These are phyloP conservation scores for Fraxinus cuspidata DNA, from an alignment of 257 asterid species.

Conservation along the genomic window DNA sequence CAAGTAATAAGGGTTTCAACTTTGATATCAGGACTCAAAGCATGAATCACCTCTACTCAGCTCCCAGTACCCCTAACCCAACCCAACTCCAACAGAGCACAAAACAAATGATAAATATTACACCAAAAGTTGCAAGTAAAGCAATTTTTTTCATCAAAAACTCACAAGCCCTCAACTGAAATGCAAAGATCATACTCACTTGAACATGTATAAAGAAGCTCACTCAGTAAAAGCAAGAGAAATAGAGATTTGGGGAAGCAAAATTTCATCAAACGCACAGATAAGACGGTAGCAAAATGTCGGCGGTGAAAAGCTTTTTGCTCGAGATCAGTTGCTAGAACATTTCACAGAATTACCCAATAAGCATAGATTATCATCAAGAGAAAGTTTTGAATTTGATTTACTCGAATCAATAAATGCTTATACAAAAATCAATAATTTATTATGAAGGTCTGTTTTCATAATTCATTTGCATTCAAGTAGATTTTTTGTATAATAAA, in stretches of 20 bases:
- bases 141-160: conserved; percentile 18
- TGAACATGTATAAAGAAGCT: conserved; percentile 21
- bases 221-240: conserved; percentile 23
- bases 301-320: conserved; percentile 6
- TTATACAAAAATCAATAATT: too few species aligned
- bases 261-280: neutral
- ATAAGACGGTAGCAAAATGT: conserved; percentile 18
- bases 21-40: neutral
- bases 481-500: too few species aligned
- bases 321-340: neutral
- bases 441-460: too few species aligned
- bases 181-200: neutral
- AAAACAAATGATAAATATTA: conserved; percentile 1
- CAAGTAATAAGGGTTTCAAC: neutral
- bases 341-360: neutral
- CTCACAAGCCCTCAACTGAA: neutral
- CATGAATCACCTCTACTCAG: conserved; percentile 1
- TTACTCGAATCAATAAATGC: too few species aligned
- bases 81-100: neutral
- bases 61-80: neutral
- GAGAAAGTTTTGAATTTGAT: too few species aligned
- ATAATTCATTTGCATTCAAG: too few species aligned
- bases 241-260: conserved; percentile 9
- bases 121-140: conserved; percentile 10
- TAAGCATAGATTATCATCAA: too few species aligned